Percentiles rank a stretch among this genome's conserved stretches.
phyloP scores from a whole-genome alignment of 352 stramenopile genomes.

The Phytophthora megakarya region DNA sequence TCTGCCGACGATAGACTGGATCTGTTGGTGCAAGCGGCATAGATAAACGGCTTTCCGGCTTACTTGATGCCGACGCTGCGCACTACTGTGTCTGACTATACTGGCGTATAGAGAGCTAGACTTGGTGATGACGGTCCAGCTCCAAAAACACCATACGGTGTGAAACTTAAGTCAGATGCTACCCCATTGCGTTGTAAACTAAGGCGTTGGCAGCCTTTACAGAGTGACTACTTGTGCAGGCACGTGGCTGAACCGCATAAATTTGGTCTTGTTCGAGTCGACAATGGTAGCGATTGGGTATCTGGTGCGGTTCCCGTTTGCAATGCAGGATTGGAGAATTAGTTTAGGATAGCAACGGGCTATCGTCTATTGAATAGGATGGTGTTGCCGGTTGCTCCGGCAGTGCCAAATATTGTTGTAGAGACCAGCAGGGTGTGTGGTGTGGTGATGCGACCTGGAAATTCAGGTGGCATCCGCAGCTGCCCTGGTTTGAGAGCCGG shows the following conservation, averaged over 20 bases:
- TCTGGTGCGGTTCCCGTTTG: background rate
- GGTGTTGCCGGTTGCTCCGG: conserved; percentile 7
- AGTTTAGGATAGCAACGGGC: conserved; percentile 7
- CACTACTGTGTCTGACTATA: conserved; percentile 1
- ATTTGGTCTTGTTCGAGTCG: background rate
- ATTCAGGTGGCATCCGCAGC: too few relatives aligned
- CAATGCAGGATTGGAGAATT: background rate
- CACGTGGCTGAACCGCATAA: conserved; percentile 3
- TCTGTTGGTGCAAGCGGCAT: too few relatives aligned
- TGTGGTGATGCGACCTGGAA: too few relatives aligned
- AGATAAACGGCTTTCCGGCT: background rate
- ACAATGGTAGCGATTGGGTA: conserved; percentile 7
- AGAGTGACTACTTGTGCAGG: background rate
- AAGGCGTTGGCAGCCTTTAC: conserved; percentile 2
- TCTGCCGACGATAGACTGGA: too few relatives aligned
- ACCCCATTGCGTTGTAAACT: conserved; percentile 8
- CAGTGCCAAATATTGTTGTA: conserved; percentile 23
- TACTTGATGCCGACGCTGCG: background rate
- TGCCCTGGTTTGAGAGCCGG: too few relatives aligned
- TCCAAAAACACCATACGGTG: background rate
- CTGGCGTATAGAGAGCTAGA: conserved; percentile 4
- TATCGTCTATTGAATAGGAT: conserved; percentile 15
- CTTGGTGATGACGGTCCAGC: conserved; percentile 4
- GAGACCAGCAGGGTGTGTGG: conserved; percentile 5
- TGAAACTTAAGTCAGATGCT: conserved; percentile 2